Conservation (phyloP, 768 basidiomycete species). For the Crassisporium funariophilum region DNA sequence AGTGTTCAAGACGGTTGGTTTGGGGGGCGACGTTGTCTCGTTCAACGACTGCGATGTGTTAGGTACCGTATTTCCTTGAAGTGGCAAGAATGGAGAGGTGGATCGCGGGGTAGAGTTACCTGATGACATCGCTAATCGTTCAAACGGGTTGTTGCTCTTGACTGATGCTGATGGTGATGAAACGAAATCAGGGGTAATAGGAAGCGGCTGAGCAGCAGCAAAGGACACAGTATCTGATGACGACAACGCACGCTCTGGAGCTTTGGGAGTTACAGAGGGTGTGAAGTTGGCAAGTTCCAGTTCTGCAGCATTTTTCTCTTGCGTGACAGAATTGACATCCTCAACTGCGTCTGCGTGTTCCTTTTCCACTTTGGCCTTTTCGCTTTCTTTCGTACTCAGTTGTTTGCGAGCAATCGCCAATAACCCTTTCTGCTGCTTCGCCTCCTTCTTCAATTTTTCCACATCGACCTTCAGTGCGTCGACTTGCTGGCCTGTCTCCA, state of each 20-base stretch:
- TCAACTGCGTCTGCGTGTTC: constrained; percentile 69
- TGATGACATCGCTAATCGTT: constrained; percentile 57
- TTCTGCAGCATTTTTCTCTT: constrained; percentile 61
- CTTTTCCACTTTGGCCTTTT: constrained; percentile 67
- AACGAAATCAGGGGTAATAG: constrained; percentile 69
- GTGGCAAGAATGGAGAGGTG: constrained; percentile 63
- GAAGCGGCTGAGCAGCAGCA: constrained; percentile 74
- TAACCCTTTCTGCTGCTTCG: constrained; percentile 94
- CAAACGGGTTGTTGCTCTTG: constrained; percentile 94
- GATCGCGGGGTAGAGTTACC: constrained; percentile 47
- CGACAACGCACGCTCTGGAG: constrained; percentile 31
- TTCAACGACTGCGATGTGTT: neutral
- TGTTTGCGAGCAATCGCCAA: constrained; percentile 96
- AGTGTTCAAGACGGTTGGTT: no score
- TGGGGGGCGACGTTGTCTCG: constrained; percentile 15
- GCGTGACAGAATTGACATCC: constrained; percentile 52
- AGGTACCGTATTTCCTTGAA: constrained; percentile 27
- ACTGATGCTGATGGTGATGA: constrained; percentile 44
- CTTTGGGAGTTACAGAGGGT: constrained; percentile 21
- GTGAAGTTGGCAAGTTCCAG: constrained; percentile 40
- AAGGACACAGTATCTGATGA: constrained; percentile 54
- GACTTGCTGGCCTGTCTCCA: constrained; percentile 74
- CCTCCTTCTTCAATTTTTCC: constrained; percentile 91
- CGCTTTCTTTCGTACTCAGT: constrained; percentile 78
- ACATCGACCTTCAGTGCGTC: constrained; percentile 69